phyloP scores from a whole-genome alignment of 768 basidiomycete species.

The Rhodocollybia butyracea region DNA sequence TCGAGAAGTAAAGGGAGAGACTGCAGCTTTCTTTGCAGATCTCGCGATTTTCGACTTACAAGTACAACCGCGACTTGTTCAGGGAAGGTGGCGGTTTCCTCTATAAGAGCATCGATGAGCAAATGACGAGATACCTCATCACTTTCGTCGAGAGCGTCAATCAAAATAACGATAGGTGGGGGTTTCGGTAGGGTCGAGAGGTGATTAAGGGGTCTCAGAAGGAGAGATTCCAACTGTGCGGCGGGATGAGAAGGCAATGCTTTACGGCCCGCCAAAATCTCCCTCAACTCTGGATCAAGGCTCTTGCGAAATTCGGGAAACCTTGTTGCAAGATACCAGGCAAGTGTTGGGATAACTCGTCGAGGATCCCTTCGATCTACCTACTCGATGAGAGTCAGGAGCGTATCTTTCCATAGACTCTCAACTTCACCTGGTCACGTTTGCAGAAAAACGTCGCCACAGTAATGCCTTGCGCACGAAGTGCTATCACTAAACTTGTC shows the following conservation, averaged over 20 bases:
- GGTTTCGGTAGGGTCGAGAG: neutral
- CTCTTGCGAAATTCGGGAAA: neutral
- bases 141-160: neutral
- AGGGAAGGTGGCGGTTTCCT: neutral
- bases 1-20: neutral
- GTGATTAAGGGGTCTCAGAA: neutral
- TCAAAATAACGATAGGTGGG: neutral
- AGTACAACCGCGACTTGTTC: neutral
- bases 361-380: neutral
- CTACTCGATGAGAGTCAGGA: neutral
- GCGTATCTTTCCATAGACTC: neutral
- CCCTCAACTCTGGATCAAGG: neutral
- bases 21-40: neutral
- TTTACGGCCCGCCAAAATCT: neutral
- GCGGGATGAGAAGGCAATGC: neutral
- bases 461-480: neutral
- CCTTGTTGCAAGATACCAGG: neutral
- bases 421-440: neutral
- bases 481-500: neutral
- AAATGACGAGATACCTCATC: neutral
- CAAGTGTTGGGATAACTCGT: neutral
- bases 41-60: neutral
- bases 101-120: neutral
- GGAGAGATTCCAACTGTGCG: neutral
- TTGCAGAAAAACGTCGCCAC: slow-evolving; percentile 1